phyloP scores from a whole-genome alignment of 2,329 filamentous ascomycete species.

The Stachybotrys chlorohalonatus region DNA sequence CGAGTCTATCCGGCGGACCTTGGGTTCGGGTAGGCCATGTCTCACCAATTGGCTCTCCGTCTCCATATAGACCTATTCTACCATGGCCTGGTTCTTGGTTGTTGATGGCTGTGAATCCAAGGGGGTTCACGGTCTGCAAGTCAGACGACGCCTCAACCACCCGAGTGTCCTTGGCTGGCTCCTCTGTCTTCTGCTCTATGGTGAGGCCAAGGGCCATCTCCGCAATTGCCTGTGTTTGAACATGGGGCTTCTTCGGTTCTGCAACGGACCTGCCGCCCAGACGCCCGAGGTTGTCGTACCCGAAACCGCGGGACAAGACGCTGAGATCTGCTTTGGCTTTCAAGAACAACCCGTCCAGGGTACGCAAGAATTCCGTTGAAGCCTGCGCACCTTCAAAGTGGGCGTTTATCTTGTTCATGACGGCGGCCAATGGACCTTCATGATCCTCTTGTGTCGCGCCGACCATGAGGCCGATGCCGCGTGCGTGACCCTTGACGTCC shows the following conservation, averaged over 20 bases:
- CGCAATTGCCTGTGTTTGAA: not conserved
- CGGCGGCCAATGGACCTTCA: not conserved
- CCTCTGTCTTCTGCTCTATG: not conserved
- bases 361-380: slow-evolving; percentile 9
- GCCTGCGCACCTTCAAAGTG: slow-evolving; percentile 8
- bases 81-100: not conserved
- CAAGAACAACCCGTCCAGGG: slow-evolving; percentile 6
- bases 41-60: slow-evolving; percentile 5
- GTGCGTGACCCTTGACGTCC: slow-evolving; percentile 31
- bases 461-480: not conserved
- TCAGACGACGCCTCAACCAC: not conserved
- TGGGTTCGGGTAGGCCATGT: not conserved
- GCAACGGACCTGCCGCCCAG: slow-evolving; percentile 1
- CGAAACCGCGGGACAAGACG: slow-evolving; percentile 4
- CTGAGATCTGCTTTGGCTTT: slow-evolving; percentile 1
- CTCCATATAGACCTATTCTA: too few species aligned
- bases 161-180: not conserved
- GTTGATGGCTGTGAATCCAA: slow-evolving; percentile 7
- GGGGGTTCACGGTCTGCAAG: not conserved
- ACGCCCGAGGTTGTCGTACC: slow-evolving; percentile 15
- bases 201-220: not conserved
- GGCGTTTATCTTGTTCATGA: slow-evolving; percentile 2
- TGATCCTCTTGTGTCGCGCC: not conserved
- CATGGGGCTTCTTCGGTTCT: slow-evolving; percentile 1
- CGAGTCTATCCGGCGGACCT: not conserved